phyloP scores from a whole-genome alignment of 1,139 yeast genomes.

The Maudiozyma humilis region DNA sequence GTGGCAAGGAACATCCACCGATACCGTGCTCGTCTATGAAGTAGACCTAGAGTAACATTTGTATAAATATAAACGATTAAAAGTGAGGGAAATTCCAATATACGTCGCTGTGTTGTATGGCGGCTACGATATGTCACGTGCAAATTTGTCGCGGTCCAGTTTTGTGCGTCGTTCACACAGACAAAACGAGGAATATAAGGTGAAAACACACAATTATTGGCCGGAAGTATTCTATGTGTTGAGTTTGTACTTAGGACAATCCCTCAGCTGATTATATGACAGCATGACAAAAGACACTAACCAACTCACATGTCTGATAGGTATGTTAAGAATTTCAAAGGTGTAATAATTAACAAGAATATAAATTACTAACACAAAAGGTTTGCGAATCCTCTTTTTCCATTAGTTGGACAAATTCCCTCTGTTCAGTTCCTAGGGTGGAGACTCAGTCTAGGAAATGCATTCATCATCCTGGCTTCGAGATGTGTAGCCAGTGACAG shows the following conservation, averaged over 20 bases:
- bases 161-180: background rate
- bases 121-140: background rate
- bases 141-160: too few species aligned
- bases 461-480: slow-evolving; percentile 25
- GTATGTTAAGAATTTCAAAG: too few species aligned
- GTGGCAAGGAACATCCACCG: slow-evolving; percentile 81
- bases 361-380: too few species aligned
- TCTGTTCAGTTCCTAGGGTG: slow-evolving; percentile 27
- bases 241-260: too few species aligned
- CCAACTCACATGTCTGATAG: slow-evolving; percentile 16
- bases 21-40: slow-evolving; percentile 72
- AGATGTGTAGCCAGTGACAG: slow-evolving; percentile 26
- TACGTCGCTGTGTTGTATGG: too few species aligned
- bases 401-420: slow-evolving; percentile 28
- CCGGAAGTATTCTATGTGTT: too few species aligned
- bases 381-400: too few species aligned
- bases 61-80: background rate
- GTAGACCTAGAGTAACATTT: slow-evolving; percentile 34
- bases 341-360: too few species aligned
- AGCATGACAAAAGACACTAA: background rate
- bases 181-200: too few species aligned
- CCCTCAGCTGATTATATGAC: too few species aligned
- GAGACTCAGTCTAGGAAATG: slow-evolving; percentile 27
- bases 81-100: background rate
- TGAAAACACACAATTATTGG: too few species aligned